A percentile compares a stretch with the other conserved stretches of the same genome.
Evolutionary conservation across 1,139 yeast genomes (phyloP).

Genomic region (Geotrichum candidum): DNA sequence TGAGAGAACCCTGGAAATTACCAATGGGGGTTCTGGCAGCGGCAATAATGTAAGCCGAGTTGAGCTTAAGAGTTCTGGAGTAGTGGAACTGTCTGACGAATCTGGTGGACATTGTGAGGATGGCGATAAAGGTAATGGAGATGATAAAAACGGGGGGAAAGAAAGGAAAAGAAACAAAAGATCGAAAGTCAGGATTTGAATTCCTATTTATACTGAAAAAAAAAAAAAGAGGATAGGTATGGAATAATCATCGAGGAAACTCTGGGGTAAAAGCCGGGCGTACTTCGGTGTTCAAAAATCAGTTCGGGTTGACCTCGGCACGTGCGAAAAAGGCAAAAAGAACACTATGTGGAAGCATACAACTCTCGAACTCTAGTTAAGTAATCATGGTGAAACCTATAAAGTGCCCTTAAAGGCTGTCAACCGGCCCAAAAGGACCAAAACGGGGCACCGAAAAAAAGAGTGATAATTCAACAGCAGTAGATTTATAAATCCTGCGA

Average conservation of each 20-base stretch:
- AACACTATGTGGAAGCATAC: too few species aligned
- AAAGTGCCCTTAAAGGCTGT: background rate
- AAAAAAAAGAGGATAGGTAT: background rate
- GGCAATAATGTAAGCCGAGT: constrained; percentile 47
- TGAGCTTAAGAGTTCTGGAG: constrained; percentile 11
- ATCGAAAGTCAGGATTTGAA: background rate
- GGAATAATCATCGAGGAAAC: background rate
- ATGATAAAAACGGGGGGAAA: background rate
- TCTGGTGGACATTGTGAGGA: constrained; percentile 12
- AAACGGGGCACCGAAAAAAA: too few species aligned
- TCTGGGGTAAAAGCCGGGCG: constrained; percentile 12
- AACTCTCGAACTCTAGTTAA: background rate
- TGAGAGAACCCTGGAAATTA: constrained; percentile 49
- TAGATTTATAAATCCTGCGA: too few species aligned
- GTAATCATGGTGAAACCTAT: background rate
- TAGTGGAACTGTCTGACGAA: constrained; percentile 16
- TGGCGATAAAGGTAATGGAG: background rate
- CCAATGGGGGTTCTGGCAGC: constrained; percentile 58
- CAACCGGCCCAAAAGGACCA: too few species aligned
- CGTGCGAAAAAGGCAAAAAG: background rate
- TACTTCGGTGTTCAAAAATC: constrained; percentile 2
- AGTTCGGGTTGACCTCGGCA: constrained; percentile 5
- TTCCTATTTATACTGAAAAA: background rate
- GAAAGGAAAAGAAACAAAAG: background rate
- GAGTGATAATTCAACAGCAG: too few species aligned